These are phyloP conservation scores for Aspergillus sp. DNA, from an alignment of 2,329 filamentous ascomycete species.

Conservation along the genomic window DNA sequence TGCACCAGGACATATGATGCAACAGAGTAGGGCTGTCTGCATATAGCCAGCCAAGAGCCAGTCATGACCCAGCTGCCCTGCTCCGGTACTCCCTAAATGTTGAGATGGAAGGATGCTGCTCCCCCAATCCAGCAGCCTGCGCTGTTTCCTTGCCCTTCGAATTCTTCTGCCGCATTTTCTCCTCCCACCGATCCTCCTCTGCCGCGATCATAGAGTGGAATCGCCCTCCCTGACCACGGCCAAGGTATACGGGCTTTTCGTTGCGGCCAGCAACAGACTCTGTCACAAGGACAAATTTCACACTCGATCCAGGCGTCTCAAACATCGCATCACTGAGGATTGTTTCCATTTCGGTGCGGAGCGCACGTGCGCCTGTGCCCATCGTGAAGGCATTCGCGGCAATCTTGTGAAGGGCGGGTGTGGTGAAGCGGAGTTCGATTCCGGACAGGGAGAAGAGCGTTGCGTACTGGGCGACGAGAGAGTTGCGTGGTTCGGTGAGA, in stretches of 20 bases:
- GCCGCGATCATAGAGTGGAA: conserved; percentile 56
- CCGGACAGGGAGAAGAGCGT: conserved; percentile 82
- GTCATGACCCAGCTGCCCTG: conserved; percentile 36
- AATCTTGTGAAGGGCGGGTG: conserved; percentile 77
- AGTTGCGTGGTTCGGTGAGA: conserved; percentile 89
- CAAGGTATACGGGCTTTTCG: conserved; percentile 59
- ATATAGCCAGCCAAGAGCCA: neutral
- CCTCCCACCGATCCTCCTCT: conserved; percentile 57
- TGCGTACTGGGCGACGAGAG: conserved; percentile 83
- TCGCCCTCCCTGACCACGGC: conserved; percentile 55
- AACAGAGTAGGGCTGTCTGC: neutral
- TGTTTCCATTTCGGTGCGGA: conserved; percentile 81
- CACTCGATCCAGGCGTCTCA: conserved; percentile 68
- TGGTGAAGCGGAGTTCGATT: conserved; percentile 80
- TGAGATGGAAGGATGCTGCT: conserved; percentile 24
- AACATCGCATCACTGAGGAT: conserved; percentile 81
- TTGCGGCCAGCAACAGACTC: conserved; percentile 68
- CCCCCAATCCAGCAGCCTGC: conserved; percentile 16
- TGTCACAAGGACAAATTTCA: conserved; percentile 74
- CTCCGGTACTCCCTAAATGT: conserved; percentile 53
- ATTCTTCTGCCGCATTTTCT: conserved; percentile 40
- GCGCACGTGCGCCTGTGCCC: conserved; percentile 77
- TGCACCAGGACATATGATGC: neutral
- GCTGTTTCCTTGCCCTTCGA: conserved; percentile 28
- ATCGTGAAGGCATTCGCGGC: conserved; percentile 70